Conservation (phyloP, 352 stramenopile genomes). For the Phytophthora hibernalis region DNA sequence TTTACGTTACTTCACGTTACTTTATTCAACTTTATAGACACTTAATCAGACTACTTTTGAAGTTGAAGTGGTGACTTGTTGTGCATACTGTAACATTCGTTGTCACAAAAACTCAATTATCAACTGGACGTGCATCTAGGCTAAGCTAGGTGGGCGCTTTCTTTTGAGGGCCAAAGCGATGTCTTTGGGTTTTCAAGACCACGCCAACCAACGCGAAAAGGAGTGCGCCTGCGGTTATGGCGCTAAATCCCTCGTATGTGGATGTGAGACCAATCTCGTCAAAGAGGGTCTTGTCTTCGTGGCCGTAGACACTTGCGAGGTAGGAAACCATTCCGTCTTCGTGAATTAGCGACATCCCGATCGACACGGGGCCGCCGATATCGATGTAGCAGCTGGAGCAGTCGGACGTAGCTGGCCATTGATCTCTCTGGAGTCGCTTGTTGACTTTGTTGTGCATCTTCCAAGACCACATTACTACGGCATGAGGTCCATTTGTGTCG, state of each 20-base stretch:
- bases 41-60: too few relatives aligned
- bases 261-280: slow-evolving; percentile 37
- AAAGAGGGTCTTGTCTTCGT: slow-evolving; percentile 29
- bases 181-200: slow-evolving; percentile 24
- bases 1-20: too few relatives aligned
- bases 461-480: slow-evolving; percentile 73
- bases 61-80: too few relatives aligned
- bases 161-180: slow-evolving; percentile 16
- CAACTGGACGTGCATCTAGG: slow-evolving; percentile 17
- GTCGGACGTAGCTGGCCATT: slow-evolving; percentile 52
- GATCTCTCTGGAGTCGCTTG: slow-evolving; percentile 58
- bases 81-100: too few relatives aligned
- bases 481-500: slow-evolving; percentile 46
- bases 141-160: slow-evolving; percentile 26
- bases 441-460: slow-evolving; percentile 84
- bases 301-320: slow-evolving; percentile 22
- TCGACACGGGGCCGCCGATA: slow-evolving; percentile 24
- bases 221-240: slow-evolving; percentile 28
- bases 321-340: slow-evolving; percentile 32
- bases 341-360: slow-evolving; percentile 35
- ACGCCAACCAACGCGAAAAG: slow-evolving; percentile 29
- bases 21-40: too few relatives aligned
- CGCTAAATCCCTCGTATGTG: slow-evolving; percentile 39
- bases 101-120: not conserved
- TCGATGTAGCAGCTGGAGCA: slow-evolving; percentile 59